Evolutionary conservation across 1,284 basidiomycete species (phyloP).

Genomic region (Vanrija humicola): DNA sequence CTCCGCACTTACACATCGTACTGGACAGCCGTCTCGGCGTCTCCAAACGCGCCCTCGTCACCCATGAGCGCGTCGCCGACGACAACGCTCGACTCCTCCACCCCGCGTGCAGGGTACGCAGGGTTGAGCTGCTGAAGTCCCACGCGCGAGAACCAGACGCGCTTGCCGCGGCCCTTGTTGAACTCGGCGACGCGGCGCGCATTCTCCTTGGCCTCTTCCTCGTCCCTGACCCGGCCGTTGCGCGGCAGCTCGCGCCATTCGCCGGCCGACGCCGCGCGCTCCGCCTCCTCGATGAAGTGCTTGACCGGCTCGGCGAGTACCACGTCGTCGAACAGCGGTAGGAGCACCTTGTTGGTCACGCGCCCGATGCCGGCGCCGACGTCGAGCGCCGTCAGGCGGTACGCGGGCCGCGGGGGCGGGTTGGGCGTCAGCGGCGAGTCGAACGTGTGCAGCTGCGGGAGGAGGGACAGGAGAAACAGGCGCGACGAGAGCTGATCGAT

Average conservation of each 20-base stretch:
- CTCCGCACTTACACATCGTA: slow-evolving; percentile 43
- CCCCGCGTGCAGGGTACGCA: slow-evolving; percentile 48
- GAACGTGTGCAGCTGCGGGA: slow-evolving; percentile 72
- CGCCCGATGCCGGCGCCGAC: slow-evolving; percentile 85
- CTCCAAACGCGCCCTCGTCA: slow-evolving; percentile 25
- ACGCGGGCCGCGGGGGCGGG: slow-evolving; percentile 24
- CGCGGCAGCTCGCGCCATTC: slow-evolving; percentile 61
- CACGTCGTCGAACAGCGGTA: slow-evolving; percentile 78
- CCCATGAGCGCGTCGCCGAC: slow-evolving; percentile 33
- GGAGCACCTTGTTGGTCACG: slow-evolving; percentile 76
- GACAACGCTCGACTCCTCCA: slow-evolving; percentile 30
- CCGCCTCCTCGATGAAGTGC: slow-evolving; percentile 68
- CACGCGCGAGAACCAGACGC: slow-evolving; percentile 73
- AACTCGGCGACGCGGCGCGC: slow-evolving; percentile 16
- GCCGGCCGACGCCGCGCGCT: slow-evolving; percentile 50
- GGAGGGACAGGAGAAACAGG: slow-evolving; percentile 72
- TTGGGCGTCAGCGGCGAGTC: slow-evolving; percentile 59
- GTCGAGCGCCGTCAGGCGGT: slow-evolving; percentile 70
- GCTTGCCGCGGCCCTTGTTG: slow-evolving; percentile 53
- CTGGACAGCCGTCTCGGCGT: slow-evolving; percentile 29
- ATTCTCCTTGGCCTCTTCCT: slow-evolving; percentile 19
- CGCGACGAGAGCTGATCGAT: slow-evolving; percentile 84
- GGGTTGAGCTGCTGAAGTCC: slow-evolving; percentile 77
- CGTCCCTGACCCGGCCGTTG: slow-evolving; percentile 12
- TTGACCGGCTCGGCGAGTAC: slow-evolving; percentile 81